A percentile compares a stretch with the other conserved stretches of the same genome.
Evolutionary conservation across 257 asterid species (phyloP).

Genomic region (Ocimum tenuiflorum): DNA sequence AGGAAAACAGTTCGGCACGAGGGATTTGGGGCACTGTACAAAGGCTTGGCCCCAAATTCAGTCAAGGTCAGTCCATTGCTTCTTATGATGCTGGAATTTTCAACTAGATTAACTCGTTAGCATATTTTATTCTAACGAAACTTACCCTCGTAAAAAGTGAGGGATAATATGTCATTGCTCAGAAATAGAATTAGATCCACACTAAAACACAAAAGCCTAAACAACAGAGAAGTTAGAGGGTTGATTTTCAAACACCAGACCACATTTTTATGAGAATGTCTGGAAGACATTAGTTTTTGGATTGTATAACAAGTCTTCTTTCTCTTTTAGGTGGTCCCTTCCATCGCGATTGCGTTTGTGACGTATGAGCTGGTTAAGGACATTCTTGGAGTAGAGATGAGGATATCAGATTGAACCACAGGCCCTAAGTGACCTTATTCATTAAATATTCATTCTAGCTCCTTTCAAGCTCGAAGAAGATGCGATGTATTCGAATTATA

Average conservation of each 20-base stretch:
- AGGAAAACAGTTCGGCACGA: constrained; percentile 65
- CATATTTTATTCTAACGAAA: not conserved
- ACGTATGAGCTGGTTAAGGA: constrained; percentile 63
- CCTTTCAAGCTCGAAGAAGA: no score
- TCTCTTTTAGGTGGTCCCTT: constrained; percentile 53
- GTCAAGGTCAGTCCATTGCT: constrained; percentile 54
- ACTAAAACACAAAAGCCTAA: not conserved
- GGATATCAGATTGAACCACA: constrained; percentile 45
- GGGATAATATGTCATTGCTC: not conserved
- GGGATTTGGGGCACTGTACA: constrained; percentile 65
- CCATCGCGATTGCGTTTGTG: constrained; percentile 64
- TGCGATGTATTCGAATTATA: not conserved
- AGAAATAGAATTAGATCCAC: not conserved
- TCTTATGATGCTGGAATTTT: not conserved
- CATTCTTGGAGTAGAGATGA: constrained; percentile 53
- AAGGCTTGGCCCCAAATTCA: constrained; percentile 71
- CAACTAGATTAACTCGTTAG: not conserved
- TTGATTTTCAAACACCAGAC: not conserved
- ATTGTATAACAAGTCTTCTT: not conserved
- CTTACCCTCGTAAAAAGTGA: not conserved
- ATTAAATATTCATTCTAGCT: not conserved
- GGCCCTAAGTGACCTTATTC: not conserved
- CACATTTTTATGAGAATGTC: not conserved
- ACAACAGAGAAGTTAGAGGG: not conserved
- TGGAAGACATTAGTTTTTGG: not conserved